Evolutionary conservation across 2,329 filamentous ascomycete species (phyloP), one percentile per base, ranked within the genome.

Genomic region (Neoscytalidium dimidiatum): DNA sequence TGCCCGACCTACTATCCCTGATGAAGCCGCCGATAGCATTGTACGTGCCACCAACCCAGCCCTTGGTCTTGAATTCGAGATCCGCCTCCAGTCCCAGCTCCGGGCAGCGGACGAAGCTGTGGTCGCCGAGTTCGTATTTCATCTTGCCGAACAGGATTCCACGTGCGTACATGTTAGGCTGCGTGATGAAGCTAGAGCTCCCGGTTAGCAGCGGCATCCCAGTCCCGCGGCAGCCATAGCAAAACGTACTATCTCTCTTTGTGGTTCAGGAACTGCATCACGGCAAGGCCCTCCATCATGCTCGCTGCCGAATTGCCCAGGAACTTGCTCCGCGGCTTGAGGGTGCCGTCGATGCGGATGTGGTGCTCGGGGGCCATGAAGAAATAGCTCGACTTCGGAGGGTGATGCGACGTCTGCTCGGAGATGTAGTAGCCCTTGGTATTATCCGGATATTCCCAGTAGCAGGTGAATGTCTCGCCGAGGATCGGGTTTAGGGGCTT

Each of bases 161-260:
- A 67, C 95, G 88, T 23, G 94, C 95, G 77, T 99, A 99, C 93
- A 99, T 99, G 81, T 99, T 99, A 19, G 95, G 95, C 74, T 99
- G 95, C 4, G 95, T 98, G 61, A 98, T 80, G 73, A 96, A 92
- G 79, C 92, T 96, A 67, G 31, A 51, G 31, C n/a, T n/a, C 21
- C 35, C 31, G 28, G 17, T 49, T 17, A 29, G 67, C 71, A 61
- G 71, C 68, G 58, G 46, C 35, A 56, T 28, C 8, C 23, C 43
- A 21, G 29, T 11, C 23, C 21, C 21, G 6, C 28, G 11, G 6
- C 43, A 41, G 4, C 5, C 14, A 28, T 2, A 23, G 19, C n/a
- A 26, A 33, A 49, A 61, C 52, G 14, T 84, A 96, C 92, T 97
- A 98, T 89, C 89, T 85, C 80, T 99, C 95, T 44, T 92, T 91